These are phyloP conservation scores for Pseudogymnoascus sp. DNA, from an alignment of 2,329 filamentous ascomycete species.

Conservation along the genomic window DNA sequence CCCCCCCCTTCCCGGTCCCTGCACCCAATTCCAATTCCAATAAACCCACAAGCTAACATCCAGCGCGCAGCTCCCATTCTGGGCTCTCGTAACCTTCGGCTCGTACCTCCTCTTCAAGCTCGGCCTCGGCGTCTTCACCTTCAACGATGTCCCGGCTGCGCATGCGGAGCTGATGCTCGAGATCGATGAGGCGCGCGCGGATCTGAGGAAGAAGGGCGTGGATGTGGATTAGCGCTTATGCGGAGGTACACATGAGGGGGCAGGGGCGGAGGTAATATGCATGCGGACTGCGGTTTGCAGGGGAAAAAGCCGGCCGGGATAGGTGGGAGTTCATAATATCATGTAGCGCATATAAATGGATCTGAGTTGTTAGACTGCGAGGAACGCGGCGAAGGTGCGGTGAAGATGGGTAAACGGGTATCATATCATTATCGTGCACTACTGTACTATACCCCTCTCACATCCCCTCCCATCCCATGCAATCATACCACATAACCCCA, in stretches of 20 bases:
- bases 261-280: neutral
- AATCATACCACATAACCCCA: neutral
- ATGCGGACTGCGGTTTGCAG: neutral
- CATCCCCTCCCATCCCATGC: neutral
- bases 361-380: neutral
- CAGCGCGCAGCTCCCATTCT: conserved; percentile 70
- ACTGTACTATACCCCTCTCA: neutral
- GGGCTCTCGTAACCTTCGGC: conserved; percentile 83
- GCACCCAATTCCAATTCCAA: neutral
- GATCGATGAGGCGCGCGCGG: conserved; percentile 67
- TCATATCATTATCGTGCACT: neutral
- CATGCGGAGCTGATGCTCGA: conserved; percentile 83
- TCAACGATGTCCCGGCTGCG: conserved; percentile 90
- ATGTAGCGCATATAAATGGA: neutral
- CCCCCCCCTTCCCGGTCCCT: conserved; percentile 3
- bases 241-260: neutral
- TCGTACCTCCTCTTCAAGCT: conserved; percentile 87
- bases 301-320: neutral
- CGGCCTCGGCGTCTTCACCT: conserved; percentile 86
- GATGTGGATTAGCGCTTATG: conserved; percentile 33
- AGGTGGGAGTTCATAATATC: neutral
- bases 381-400: neutral
- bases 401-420: conserved; percentile 1
- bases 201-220: conserved; percentile 66
- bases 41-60: conserved; percentile 8